Conservation (phyloP, 2,329 filamentous ascomycete species). For the Xylogone sp. region DNA sequence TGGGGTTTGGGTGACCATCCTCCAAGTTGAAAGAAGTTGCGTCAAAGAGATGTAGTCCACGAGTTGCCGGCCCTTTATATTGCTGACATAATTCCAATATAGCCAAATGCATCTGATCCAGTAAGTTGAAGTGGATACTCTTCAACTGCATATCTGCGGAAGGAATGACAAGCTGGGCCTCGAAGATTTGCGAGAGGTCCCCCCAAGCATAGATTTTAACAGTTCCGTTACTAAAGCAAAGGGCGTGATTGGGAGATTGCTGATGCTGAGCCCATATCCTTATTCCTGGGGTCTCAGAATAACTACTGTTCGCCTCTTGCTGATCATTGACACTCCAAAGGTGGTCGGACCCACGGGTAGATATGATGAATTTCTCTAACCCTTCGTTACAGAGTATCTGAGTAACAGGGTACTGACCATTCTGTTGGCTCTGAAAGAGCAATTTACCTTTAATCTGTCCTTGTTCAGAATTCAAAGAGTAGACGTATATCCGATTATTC, state of each 20-base stretch:
- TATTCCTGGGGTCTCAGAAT: conserved; percentile 16
- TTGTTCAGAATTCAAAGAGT: conserved; percentile 22
- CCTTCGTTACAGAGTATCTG: conserved; percentile 23
- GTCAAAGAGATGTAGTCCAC: conserved; percentile 13
- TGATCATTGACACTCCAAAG: conserved; percentile 24
- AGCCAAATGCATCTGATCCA: conserved; percentile 9
- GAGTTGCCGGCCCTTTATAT: conserved; percentile 12
- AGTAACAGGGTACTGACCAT: conserved; percentile 20
- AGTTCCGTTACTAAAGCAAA: conserved; percentile 24
- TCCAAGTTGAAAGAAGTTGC: conserved; percentile 10
- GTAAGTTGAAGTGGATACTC: conserved; percentile 13
- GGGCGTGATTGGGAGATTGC: conserved; percentile 19
- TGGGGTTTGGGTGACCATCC: conserved; percentile 4
- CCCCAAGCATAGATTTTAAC: conserved; percentile 25
- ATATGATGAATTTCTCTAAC: conserved; percentile 27
- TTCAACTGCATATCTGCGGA: conserved; percentile 17
- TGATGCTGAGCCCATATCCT: conserved; percentile 23
- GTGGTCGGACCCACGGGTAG: conserved; percentile 28
- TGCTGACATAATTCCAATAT: conserved; percentile 19
- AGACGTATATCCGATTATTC: too few relatives aligned
- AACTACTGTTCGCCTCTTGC: conserved; percentile 17
- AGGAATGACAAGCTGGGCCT: conserved; percentile 8
- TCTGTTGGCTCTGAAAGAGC: conserved; percentile 19
- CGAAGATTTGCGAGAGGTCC: conserved; percentile 24
- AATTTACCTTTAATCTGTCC: conserved; percentile 7